Percentiles rank a stretch among this genome's conserved stretches.
These are phyloP conservation scores for Taiozyma sp. DNA, from an alignment of 1,139 yeast genomes.

Conservation along the genomic window DNA sequence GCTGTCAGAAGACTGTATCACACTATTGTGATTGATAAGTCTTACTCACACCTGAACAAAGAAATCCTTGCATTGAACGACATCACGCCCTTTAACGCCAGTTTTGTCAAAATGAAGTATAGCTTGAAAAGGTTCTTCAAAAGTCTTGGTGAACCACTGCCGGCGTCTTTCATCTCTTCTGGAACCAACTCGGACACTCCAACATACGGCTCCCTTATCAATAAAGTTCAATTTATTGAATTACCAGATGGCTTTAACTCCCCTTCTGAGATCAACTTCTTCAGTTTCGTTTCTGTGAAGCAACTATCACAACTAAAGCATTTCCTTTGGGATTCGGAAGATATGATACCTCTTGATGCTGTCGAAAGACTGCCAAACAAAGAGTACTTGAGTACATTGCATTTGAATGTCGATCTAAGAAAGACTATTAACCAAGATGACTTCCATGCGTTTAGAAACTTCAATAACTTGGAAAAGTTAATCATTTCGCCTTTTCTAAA, in stretches of 20 bases:
- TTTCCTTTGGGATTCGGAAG: slow-evolving; percentile 20
- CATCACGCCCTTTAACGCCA: slow-evolving; percentile 1
- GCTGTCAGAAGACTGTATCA: slow-evolving; percentile 34
- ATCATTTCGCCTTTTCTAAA: slow-evolving; percentile 20
- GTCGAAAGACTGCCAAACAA: slow-evolving; percentile 19
- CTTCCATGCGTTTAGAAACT: slow-evolving; percentile 11
- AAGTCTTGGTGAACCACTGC: slow-evolving; percentile 3
- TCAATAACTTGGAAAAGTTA: slow-evolving; percentile 15
- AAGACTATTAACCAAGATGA: slow-evolving; percentile 1
- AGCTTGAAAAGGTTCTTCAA: slow-evolving; percentile 16
- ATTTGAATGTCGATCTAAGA: slow-evolving; percentile 17
- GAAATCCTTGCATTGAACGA: slow-evolving; percentile 1
- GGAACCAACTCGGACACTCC: neutral
- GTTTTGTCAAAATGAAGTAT: slow-evolving; percentile 19
- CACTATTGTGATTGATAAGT: slow-evolving; percentile 34
- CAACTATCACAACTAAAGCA: slow-evolving; percentile 11
- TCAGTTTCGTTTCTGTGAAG: slow-evolving; percentile 12
- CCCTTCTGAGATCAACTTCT: slow-evolving; percentile 13
- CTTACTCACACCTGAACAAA: slow-evolving; percentile 17
- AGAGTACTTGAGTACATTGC: slow-evolving; percentile 9
- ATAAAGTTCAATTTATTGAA: slow-evolving; percentile 12
- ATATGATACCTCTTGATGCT: slow-evolving; percentile 15
- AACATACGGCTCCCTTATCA: slow-evolving; percentile 10
- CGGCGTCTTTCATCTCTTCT: neutral
- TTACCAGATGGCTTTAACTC: slow-evolving; percentile 20